These are phyloP conservation scores for Ceratobasidium papillatum DNA, from an alignment of 1,284 basidiomycete species.

Conservation along the genomic window DNA sequence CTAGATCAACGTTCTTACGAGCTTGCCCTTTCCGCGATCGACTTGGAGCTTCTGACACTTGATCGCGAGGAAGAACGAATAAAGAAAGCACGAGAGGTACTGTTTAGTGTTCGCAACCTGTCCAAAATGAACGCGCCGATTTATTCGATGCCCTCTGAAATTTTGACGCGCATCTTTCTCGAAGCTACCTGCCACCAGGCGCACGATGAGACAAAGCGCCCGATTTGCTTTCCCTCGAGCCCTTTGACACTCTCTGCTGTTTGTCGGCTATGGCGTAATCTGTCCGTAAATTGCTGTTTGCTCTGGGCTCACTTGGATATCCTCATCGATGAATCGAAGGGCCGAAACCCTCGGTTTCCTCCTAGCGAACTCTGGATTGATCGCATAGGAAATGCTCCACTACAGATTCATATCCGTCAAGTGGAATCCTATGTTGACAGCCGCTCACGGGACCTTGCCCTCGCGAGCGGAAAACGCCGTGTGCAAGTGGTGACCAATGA, in stretches of 20 bases:
- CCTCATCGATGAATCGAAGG: neutral
- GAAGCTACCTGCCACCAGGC: neutral
- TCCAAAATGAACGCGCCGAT: neutral
- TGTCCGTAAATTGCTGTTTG: neutral
- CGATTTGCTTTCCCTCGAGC: neutral
- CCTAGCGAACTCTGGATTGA: neutral
- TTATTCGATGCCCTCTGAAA: neutral
- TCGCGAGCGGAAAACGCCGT: neutral
- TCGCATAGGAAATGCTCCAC: neutral
- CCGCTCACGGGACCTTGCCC: neutral
- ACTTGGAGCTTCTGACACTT: neutral
- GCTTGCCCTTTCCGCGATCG: neutral
- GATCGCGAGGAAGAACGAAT: neutral
- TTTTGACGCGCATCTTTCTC: neutral
- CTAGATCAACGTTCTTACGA: neutral
- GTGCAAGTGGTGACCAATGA: neutral
- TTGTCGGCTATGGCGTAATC: neutral
- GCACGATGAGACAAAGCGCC: neutral
- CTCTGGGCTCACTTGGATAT: constrained; percentile 14
- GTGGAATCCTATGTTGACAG: neutral
- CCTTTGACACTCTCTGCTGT: neutral
- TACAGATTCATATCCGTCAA: neutral
- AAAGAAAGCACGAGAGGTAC: neutral
- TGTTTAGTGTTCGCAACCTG: neutral
- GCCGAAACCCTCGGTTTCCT: neutral